Evolutionary conservation across 306 rosid species (phyloP).

Genomic region (Elaeagnus macrophylla): DNA sequence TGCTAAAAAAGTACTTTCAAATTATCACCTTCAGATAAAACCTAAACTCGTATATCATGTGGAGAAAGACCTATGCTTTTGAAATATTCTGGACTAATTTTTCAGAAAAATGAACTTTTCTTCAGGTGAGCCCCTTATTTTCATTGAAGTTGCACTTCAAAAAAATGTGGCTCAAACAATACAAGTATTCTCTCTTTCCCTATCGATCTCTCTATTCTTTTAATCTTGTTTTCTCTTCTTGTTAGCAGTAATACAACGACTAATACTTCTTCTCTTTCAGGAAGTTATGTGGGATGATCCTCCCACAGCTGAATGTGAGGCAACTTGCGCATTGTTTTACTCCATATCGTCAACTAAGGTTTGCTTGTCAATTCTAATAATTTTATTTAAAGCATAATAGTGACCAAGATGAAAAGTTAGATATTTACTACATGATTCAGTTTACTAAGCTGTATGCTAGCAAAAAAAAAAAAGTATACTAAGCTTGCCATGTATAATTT

Average conservation of each 20-base stretch:
- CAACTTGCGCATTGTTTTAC: conserved; percentile 85
- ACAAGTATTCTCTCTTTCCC: conserved; percentile 40
- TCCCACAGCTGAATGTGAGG: conserved; percentile 71
- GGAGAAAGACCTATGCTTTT: too few species aligned
- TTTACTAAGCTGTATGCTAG: too few species aligned
- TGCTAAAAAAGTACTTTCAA: too few species aligned
- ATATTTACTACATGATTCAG: too few species aligned
- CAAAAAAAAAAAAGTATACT: too few species aligned
- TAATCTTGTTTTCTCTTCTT: neutral
- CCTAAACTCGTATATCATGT: too few species aligned
- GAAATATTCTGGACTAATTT: too few species aligned
- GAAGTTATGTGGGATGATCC: conserved; percentile 96
- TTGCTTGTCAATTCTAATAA: conserved; percentile 9
- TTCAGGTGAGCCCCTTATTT: conserved; percentile 78
- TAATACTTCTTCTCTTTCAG: conserved; percentile 28
- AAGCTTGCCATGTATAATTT: neutral
- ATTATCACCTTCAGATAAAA: too few species aligned
- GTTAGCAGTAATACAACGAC: neutral
- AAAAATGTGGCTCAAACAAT: conserved; percentile 68
- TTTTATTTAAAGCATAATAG: neutral
- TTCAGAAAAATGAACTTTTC: conserved; percentile 8
- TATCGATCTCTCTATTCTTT: neutral
- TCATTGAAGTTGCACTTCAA: conserved; percentile 87
- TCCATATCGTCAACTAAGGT: conserved; percentile 98
- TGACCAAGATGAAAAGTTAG: neutral